Percentiles rank a stretch among this genome's conserved stretches.
These are phyloP conservation scores for Pseudoneurospora amorphoporcata DNA, from an alignment of 495 filamentous ascomycete genomes.

Conservation along the genomic window DNA sequence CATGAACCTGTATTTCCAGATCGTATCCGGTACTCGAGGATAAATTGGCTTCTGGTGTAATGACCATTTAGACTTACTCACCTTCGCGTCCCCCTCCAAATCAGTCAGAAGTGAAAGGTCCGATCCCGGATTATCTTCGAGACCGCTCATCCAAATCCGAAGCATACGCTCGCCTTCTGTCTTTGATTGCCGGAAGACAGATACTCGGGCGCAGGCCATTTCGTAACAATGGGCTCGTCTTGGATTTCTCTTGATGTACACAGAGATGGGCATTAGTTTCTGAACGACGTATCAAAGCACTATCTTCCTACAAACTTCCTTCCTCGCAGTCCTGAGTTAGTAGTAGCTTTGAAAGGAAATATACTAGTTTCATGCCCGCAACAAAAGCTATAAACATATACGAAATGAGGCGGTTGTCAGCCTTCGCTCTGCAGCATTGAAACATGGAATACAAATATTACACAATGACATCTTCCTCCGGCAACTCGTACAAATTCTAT, in stretches of 20 bases:
- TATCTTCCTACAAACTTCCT: no score
- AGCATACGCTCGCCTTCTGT: not conserved
- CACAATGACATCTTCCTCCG: no score
- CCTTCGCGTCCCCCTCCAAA: not conserved
- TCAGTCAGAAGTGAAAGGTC: not conserved
- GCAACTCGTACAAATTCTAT: no score
- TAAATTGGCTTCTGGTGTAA: not conserved
- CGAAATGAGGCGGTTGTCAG: no score
- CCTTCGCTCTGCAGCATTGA: no score
- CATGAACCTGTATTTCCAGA: no score
- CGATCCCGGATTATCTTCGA: not conserved
- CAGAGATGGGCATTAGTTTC: not conserved
- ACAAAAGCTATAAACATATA: no score
- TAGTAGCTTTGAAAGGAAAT: no score
- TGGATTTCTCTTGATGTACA: not conserved
- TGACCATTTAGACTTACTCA: not conserved
- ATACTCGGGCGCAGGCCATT: not conserved
- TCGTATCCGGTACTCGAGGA: not conserved
- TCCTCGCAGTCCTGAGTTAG: no score
- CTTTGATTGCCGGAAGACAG: not conserved
- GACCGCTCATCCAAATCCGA: not conserved
- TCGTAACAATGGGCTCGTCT: not conserved
- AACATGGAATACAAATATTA: no score
- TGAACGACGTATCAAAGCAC: no score
- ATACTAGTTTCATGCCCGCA: no score